Evolutionary conservation across 2,329 filamentous ascomycete species (phyloP), one percentile per base, ranked within the genome.

Genomic region (Aspergillus fumigatiaffinis): DNA sequence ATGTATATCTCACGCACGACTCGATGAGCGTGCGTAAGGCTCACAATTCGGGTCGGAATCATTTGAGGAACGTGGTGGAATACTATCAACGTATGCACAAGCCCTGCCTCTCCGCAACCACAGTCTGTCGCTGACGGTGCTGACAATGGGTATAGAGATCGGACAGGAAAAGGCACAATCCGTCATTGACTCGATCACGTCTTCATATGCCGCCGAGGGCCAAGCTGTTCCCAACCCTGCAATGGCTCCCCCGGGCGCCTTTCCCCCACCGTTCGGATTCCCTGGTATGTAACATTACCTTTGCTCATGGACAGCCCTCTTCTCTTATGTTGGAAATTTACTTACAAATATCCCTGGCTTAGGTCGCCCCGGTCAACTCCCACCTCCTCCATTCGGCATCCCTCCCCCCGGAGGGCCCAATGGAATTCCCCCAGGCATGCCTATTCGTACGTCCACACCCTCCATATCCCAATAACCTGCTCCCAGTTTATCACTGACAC

Each of bases 1-100:
- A 99, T 89, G 94, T 99, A 77, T 99, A 99, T 84, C 89, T 99
- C 68, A 99, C 94, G 66, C 94, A 99, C 84, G 94, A 99, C 83
- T 96, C 92, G 49, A 97, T 97, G 93, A 96, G 92, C 79, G 94
- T 99, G 78, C 92, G 94, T 69, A 97, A 97, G 81, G 94, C 94
- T 51, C 94, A 99, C 79, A 99, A 99, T 82, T 89, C 87, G 73
- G 94, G 94, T 61, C 87, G 93, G 69, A 99, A 99, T 80, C 94
- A 99, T 73, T 80, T 99, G 62, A 90, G 94, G 71, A 99, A 99
- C 76, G 94, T 99, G 29, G 89, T 97, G 68, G 92, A 97, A 73
- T 99, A 99, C 80, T 99, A 99, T 77, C 92, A 97, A 79, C 92
- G 90, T 92, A 77, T 58, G 74, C 52, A 21, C 20, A 44, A 54